These are phyloP conservation scores for Macrolepiota fuliginosa DNA, from an alignment of 768 basidiomycete genomes.

Conservation along the genomic window DNA sequence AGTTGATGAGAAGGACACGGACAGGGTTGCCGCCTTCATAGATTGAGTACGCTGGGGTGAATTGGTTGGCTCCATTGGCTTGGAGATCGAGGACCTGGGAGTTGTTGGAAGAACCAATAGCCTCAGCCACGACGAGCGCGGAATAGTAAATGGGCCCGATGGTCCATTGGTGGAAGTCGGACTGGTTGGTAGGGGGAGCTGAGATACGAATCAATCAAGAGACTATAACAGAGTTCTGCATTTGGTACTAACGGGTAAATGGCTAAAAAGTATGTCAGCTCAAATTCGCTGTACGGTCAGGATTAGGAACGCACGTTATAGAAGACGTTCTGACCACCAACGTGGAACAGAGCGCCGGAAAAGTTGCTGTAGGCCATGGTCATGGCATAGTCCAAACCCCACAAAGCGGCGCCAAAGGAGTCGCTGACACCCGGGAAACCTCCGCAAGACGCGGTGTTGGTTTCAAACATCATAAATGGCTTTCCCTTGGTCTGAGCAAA, in stretches of 20 bases:
- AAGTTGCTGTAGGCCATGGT: slow-evolving; percentile 57
- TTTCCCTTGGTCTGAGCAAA: slow-evolving; percentile 41
- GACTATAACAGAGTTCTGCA: not conserved
- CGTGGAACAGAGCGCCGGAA: slow-evolving; percentile 47
- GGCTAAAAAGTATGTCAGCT: slow-evolving; percentile 46
- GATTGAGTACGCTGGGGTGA: slow-evolving; percentile 68
- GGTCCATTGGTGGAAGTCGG: slow-evolving; percentile 66
- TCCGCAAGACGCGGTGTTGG: slow-evolving; percentile 68
- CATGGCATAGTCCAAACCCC: slow-evolving; percentile 61
- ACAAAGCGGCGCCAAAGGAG: slow-evolving; percentile 60
- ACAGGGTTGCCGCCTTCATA: slow-evolving; percentile 66
- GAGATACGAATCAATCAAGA: slow-evolving; percentile 13
- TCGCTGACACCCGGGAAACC: slow-evolving; percentile 65
- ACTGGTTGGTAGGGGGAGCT: slow-evolving; percentile 57
- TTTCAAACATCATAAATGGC: slow-evolving; percentile 66
- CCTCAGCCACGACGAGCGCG: slow-evolving; percentile 66
- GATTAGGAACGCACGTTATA: slow-evolving; percentile 52
- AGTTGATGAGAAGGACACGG: slow-evolving; percentile 73
- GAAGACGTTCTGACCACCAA: slow-evolving; percentile 62
- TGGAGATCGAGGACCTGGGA: slow-evolving; percentile 66
- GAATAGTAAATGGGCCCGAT: slow-evolving; percentile 78
- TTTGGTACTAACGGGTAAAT: slow-evolving; percentile 47
- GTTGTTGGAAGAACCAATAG: slow-evolving; percentile 56
- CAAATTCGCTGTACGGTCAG: slow-evolving; percentile 21
- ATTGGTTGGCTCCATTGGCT: slow-evolving; percentile 47